A percentile compares a stretch with the other conserved stretches of the same genome.
Evolutionary conservation across 1,284 basidiomycete species (phyloP).

Genomic region (Naganishia albida): DNA sequence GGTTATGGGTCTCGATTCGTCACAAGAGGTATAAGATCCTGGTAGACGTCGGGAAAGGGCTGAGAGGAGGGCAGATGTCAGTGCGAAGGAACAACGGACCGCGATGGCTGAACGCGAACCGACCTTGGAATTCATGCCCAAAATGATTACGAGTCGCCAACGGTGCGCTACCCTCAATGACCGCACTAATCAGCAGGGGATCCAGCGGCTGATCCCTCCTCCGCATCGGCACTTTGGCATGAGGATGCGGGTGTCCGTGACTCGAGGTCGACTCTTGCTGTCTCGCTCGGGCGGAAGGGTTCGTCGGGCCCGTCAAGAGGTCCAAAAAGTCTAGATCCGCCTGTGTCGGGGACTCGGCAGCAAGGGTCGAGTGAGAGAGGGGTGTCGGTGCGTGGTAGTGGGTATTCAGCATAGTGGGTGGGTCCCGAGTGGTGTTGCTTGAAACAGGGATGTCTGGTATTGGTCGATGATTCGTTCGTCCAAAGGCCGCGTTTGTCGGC

Average conservation of each 20-base stretch:
- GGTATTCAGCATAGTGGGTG: constrained; percentile 7
- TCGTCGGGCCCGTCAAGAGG: constrained; percentile 19
- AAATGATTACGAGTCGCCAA: constrained; percentile 50
- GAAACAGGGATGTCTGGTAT: neutral
- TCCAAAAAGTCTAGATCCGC: constrained; percentile 26
- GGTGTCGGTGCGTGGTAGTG: constrained; percentile 8
- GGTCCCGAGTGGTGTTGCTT: neutral
- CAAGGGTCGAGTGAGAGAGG: neutral
- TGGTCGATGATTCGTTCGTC: neutral
- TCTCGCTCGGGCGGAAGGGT: constrained; percentile 14
- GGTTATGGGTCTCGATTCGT: constrained; percentile 45
- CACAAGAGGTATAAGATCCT: constrained; percentile 50
- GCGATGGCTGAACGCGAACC: constrained; percentile 26
- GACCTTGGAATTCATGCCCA: constrained; percentile 46
- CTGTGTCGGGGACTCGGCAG: constrained; percentile 13
- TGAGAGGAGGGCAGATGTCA: neutral
- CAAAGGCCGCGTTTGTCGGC: neutral
- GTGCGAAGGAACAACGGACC: neutral
- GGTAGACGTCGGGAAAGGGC: constrained; percentile 37
- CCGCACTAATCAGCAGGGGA: constrained; percentile 50
- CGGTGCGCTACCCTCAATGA: constrained; percentile 50
- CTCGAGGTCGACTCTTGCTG: constrained; percentile 6
- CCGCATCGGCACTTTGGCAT: constrained; percentile 11
- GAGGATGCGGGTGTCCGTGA: constrained; percentile 6
- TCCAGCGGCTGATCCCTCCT: constrained; percentile 42